phyloP scores from a whole-genome alignment of 1,284 basidiomycete species.

The Coniophora puteana region DNA sequence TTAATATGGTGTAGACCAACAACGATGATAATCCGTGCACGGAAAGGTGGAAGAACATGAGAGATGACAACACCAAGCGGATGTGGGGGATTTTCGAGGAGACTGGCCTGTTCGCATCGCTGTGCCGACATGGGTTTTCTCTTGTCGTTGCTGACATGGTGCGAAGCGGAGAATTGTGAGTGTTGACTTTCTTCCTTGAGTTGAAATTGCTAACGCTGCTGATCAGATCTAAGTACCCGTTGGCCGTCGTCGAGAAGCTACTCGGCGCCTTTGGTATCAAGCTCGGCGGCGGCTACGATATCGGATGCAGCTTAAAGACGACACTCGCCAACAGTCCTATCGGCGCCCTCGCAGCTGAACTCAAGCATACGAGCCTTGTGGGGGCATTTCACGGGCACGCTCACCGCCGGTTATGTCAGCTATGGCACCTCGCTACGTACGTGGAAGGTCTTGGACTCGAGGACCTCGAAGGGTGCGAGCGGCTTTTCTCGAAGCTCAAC shows the following conservation, averaged over 20 bases:
- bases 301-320: constrained; percentile 6
- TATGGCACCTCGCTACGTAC: constrained; percentile 9
- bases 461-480: constrained; percentile 11
- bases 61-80: constrained; percentile 13
- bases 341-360: background rate
- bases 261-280: constrained; percentile 20
- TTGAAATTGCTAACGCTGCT: background rate
- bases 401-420: constrained; percentile 17
- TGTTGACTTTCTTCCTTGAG: background rate
- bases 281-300: constrained; percentile 18
- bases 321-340: constrained; percentile 2
- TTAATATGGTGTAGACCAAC: constrained; percentile 1
- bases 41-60: constrained; percentile 22
- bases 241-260: constrained; percentile 22
- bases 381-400: constrained; percentile 17
- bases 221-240: constrained; percentile 24
- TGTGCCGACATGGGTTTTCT: constrained; percentile 25
- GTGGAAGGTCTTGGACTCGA: constrained; percentile 11
- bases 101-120: constrained; percentile 22
- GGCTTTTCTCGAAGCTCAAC: constrained; percentile 15
- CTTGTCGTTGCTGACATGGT: constrained; percentile 24
- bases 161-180: constrained; percentile 24
- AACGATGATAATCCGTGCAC: constrained; percentile 16
- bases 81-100: constrained; percentile 24
- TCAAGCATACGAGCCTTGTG: constrained; percentile 2